phyloP scores from a whole-genome alignment of 2,329 filamentous ascomycete genomes.

The Xylaria sp. region DNA sequence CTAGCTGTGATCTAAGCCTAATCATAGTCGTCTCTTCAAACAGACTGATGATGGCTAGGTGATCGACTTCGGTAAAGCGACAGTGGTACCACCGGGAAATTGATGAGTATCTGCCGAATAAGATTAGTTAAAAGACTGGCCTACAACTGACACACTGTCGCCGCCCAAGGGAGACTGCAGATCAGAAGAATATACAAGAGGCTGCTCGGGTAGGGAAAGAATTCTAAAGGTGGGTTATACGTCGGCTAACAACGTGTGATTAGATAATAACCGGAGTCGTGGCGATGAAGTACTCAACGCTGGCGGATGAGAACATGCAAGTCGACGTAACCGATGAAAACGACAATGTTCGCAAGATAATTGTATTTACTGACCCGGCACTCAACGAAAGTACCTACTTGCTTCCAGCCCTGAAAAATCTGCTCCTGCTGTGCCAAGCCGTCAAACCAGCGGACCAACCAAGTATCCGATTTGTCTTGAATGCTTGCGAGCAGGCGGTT shows the following conservation, averaged over 20 bases:
- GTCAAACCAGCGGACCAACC: not conserved
- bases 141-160: not conserved
- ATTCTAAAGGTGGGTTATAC: too few species aligned
- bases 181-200: conserved; percentile 7
- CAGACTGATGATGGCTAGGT: not conserved
- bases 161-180: not conserved
- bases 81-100: not conserved
- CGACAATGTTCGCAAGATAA: not conserved
- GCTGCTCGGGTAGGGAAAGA: not conserved
- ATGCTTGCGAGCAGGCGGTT: not conserved
- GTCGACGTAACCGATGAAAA: not conserved
- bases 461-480: not conserved
- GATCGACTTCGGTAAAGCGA: conserved; percentile 1
- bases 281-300: conserved; percentile 9
- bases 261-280: not conserved
- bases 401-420: not conserved
- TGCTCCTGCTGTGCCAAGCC: conserved; percentile 7
- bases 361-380: not conserved
- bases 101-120: not conserved
- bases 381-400: not conserved
- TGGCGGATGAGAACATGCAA: not conserved
- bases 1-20: too few species aligned
- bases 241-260: not conserved
- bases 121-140: not conserved
- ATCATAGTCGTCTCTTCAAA: not conserved